Percentiles rank a stretch among this genome's conserved stretches.
These are phyloP conservation scores for Talaromyces stipitatus DNA, from an alignment of 495 filamentous ascomycete genomes.

Conservation along the genomic window DNA sequence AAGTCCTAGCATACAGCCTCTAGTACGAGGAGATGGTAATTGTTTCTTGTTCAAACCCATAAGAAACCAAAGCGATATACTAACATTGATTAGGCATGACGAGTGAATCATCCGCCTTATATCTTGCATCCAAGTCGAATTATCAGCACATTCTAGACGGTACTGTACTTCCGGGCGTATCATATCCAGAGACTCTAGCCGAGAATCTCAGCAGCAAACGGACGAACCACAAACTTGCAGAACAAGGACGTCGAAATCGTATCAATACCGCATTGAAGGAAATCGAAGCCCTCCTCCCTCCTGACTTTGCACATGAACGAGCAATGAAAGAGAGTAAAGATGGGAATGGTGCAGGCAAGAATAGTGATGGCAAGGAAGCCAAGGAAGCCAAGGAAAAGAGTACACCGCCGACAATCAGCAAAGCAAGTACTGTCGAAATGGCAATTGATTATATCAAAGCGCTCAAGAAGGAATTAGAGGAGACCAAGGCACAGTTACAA, in stretches of 20 bases:
- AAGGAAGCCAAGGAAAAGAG: constrained; percentile 26
- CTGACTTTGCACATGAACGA: constrained; percentile 30
- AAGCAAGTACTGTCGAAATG: constrained; percentile 91
- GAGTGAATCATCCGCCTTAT: constrained; percentile 69
- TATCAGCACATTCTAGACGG: constrained; percentile 97
- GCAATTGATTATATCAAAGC: constrained; percentile 93
- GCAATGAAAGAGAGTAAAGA: constrained; percentile 25
- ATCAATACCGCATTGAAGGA: constrained; percentile 93
- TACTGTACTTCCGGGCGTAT: constrained; percentile 79
- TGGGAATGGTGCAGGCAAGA: constrained; percentile 8
- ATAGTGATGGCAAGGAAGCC: constrained; percentile 9
- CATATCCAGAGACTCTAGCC: constrained; percentile 82
- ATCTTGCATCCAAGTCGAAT: constrained; percentile 90
- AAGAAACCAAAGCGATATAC: constrained; percentile 6
- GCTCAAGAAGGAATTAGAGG: constrained; percentile 64
- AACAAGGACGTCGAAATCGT: constrained; percentile 89
- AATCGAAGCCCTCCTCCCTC: constrained; percentile 76
- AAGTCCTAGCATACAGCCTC: constrained; percentile 86
- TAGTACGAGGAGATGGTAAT: constrained; percentile 71
- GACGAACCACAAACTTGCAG: constrained; percentile 95
- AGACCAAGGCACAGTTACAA: constrained; percentile 56
- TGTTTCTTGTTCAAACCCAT: constrained; percentile 8
- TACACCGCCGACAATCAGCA: constrained; percentile 62
- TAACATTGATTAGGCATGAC: constrained; percentile 32
- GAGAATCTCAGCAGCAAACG: constrained; percentile 93